Conservation (phyloP, 768 basidiomycete species). For the Serendipita sp. region DNA sequence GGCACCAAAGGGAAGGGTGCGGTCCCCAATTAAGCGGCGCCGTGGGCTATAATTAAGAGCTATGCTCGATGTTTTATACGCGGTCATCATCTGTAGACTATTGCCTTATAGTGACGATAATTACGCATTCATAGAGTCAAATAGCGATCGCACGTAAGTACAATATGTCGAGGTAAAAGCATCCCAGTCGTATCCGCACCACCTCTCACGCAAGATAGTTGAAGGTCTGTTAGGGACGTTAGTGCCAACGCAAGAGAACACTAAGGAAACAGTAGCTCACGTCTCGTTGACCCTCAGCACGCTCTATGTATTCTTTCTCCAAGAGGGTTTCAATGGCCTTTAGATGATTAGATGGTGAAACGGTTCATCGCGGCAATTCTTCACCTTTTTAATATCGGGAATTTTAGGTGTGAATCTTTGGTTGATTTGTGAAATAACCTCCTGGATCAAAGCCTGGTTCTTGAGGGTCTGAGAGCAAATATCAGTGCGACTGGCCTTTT, state of each 20-base stretch:
- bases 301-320: constrained; percentile 96
- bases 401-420: constrained; percentile 85
- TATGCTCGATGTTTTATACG: no score
- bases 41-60: no score
- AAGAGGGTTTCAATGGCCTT: constrained; percentile 81
- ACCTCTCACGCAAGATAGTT: constrained; percentile 3
- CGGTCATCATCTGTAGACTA: no score
- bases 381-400: constrained; percentile 88
- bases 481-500: not conserved
- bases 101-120: not conserved
- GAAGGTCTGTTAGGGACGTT: not conserved
- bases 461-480: constrained; percentile 48
- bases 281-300: constrained; percentile 79
- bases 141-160: not conserved
- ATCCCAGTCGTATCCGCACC: not conserved
- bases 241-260: not conserved
- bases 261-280: not conserved
- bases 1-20: not conserved
- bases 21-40: no score
- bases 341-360: constrained; percentile 12
- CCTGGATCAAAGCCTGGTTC: constrained; percentile 77
- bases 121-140: not conserved
- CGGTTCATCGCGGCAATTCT: not conserved
- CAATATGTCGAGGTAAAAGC: not conserved
- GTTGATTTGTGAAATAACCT: constrained; percentile 79